Base-by-base conservation (phyloP, 2,329 filamentous ascomycete genomes). In the Botrytis deweyae region DNA sequence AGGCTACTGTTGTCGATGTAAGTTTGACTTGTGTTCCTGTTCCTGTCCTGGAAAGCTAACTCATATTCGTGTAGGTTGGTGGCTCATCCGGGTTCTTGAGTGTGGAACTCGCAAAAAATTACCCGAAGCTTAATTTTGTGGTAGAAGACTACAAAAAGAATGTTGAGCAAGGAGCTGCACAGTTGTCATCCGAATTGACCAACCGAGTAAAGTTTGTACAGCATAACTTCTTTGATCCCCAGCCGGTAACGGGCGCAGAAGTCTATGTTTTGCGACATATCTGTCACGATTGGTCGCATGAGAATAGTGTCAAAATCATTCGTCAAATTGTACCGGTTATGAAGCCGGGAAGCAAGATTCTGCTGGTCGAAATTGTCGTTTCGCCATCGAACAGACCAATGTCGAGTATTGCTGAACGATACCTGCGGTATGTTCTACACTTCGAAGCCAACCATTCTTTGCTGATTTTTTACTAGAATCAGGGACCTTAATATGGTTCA, bases 181-280 rank as follows among this genome's bases (percentile, higher is more conserved):
- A 80, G 84, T 67, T 82, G 83, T 76, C 82, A 85, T 72, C 80
- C 78, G 0, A 79, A 80, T 10, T 68, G 46, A 38, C 65, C 46
- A 10, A 29, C 3, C 65, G 65, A 6, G 44, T 68, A 9, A 49
- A 68, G 38, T 68, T 68, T 20, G 46, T 68, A 10, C 65, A 33
- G 9, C 65, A 68, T 38, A 55, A 68, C 36, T 68, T 68, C 33
- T 68, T 68, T 20, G 46, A 58, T 16, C 46, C 65, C 8, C 83
- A 85, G 70, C 82, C 82, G 0, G 74, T 84, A 5, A 79, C 76
- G n/a, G 59, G 29, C 0, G 84, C 84, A 0, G 81, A 81, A 12
- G 80, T 78, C 4, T 80, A 80, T 61, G 75, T 77, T 58, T 65
- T 79, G 20, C 73, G 80, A 40, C 77, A 76, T 9, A 79, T 82